Base-by-base conservation (phyloP, 208 protist species). In the Trypanosoma mega region DNA sequence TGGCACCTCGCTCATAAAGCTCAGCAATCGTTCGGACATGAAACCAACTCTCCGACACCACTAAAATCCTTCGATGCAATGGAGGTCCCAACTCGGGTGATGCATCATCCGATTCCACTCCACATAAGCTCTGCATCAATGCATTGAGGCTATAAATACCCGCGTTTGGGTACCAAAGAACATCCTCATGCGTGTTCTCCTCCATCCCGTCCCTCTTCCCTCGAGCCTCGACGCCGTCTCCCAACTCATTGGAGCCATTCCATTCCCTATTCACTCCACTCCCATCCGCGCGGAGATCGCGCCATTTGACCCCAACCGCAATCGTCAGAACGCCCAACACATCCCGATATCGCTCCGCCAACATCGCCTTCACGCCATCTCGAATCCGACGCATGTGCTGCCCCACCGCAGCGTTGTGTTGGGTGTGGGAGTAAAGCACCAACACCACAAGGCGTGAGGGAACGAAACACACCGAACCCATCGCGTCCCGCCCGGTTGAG, bases 31-130 rank as follows among this genome's bases (percentile, higher is more conserved):
- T 87, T 14, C 82, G 70, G 16, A 73, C 39, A 44, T 85, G 80
- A 27, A 87, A 74, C 68, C 72, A 88, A n/a, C 71, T 64, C 14
- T 93, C 83, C 0, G 82, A 88, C 12, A 92, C 56, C 33, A 86
- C 56, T 37, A 89, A 73, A 30, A 79, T 58, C 26, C 69, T 75
- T 24, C 60, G 52, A 52, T 79, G 39, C 21, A 80, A 30, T 34
- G 33, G 12, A 36, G 21, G 34, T 36, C 37, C 33, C 36, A 2
- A 16, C 5, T 37, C 8, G 9, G 14, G 14, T 44, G 16, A 30
- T 34, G n/a, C 50, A 23, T 36, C n/a, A 7, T 46, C 16, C 27
- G 46, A 3, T 23, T 31, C 63, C 18, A 78, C 65, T 8, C 20
- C 8, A 18, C 48, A 57, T 29, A 80, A 33, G 41, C 47, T 66